These are phyloP conservation scores for Catunica adiposa DNA, from an alignment of 2,329 filamentous ascomycete genomes.

Conservation along the genomic window DNA sequence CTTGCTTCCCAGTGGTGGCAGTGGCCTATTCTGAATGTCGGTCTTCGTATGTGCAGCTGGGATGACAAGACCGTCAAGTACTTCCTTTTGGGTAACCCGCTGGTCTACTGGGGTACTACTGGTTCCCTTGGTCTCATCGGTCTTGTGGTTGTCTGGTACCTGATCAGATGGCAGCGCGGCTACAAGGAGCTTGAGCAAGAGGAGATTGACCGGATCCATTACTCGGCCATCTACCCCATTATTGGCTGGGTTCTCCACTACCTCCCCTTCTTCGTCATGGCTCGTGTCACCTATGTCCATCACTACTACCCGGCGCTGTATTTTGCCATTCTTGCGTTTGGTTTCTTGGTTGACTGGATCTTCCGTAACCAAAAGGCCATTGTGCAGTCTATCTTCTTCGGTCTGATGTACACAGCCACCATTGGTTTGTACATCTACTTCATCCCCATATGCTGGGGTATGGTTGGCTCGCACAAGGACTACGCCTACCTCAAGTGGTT, in stretches of 20 bases:
- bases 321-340: conserved; percentile 80
- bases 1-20: conserved; percentile 96
- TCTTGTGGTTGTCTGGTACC: conserved; percentile 63
- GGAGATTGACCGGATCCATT: conserved; percentile 90
- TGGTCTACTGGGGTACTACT: conserved; percentile 91
- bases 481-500: conserved; percentile 95
- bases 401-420: conserved; percentile 52
- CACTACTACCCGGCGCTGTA: conserved; percentile 98
- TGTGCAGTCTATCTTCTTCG: conserved; percentile 54
- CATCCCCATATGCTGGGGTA: conserved; percentile 89
- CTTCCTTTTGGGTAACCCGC: conserved; percentile 90
- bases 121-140: conserved; percentile 58
- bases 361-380: conserved; percentile 48
- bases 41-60: conserved; percentile 97
- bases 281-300: conserved; percentile 95
- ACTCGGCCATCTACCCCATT: conserved; percentile 77
- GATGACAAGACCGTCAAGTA: conserved; percentile 92
- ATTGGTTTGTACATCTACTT: conserved; percentile 80
- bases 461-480: conserved; percentile 68
- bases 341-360: conserved; percentile 78
- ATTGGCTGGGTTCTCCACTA: conserved; percentile 96
- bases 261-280: conserved; percentile 91
- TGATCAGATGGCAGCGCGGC: conserved; percentile 89
- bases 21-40: conserved; percentile 90
- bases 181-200: conserved; percentile 62